These are phyloP conservation scores for Pseudodiploospora longispora DNA, from an alignment of 2,329 filamentous ascomycete species.

Conservation along the genomic window DNA sequence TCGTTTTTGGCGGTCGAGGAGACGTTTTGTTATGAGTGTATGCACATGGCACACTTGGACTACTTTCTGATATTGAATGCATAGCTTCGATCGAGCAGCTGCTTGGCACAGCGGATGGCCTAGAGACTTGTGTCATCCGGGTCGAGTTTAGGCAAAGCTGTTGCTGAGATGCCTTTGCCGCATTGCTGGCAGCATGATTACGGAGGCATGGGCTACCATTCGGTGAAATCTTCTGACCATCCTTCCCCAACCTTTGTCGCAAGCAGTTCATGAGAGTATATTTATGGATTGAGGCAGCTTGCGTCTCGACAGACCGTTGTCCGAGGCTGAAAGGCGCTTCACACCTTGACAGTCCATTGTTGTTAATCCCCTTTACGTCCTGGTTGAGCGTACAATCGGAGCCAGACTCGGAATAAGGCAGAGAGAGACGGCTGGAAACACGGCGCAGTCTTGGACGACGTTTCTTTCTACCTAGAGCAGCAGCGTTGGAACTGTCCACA, in stretches of 20 bases:
- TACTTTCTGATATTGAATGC: not conserved
- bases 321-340: constrained; percentile 33
- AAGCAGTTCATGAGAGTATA: constrained; percentile 59
- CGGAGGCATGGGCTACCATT: constrained; percentile 13
- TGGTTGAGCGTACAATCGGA: constrained; percentile 58
- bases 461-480: constrained; percentile 53
- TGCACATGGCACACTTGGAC: not conserved
- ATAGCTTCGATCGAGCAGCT: too few relatives aligned
- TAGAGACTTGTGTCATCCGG: too few relatives aligned
- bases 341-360: constrained; percentile 41
- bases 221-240: constrained; percentile 15
- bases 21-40: constrained; percentile 13
- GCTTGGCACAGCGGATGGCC: too few relatives aligned
- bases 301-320: constrained; percentile 33
- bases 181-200: constrained; percentile 14
- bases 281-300: constrained; percentile 48
- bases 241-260: constrained; percentile 35
- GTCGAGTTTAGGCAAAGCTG: not conserved
- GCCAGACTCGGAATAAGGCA: constrained; percentile 60
- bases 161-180: constrained; percentile 12
- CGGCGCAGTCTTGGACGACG: constrained; percentile 54
- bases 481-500: constrained; percentile 49
- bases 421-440: constrained; percentile 62
- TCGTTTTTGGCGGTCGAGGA: constrained; percentile 19
- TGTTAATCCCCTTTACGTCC: constrained; percentile 36